Evolutionary conservation across 139 green algal species (phyloP).

Genomic region (Coelastrella sp.): DNA sequence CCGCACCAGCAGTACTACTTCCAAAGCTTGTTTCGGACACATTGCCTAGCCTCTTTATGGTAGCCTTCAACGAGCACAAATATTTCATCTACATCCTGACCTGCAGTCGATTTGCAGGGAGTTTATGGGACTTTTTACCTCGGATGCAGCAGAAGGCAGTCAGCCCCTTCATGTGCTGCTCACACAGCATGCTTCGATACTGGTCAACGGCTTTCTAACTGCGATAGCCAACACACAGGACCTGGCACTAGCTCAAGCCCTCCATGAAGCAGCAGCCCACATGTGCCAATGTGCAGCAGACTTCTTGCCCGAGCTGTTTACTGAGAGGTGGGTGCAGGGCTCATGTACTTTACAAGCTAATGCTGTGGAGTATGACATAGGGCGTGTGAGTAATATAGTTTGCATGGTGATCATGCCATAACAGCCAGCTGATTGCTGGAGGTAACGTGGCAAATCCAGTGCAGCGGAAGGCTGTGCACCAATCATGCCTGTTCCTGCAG

Average conservation of each 20-base stretch:
- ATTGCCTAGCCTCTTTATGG: too few relatives aligned
- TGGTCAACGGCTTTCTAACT: background rate
- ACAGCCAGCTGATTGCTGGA: too few relatives aligned
- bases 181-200: background rate
- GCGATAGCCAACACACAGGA: conserved; percentile 17
- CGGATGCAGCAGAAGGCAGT: background rate
- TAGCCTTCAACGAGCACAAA: too few relatives aligned
- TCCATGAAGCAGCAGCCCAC: background rate
- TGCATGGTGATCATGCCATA: too few relatives aligned
- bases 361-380: too few relatives aligned
- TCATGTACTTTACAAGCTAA: too few relatives aligned
- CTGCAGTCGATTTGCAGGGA: conserved; percentile 10
- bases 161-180: background rate
- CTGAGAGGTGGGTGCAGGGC: background rate
- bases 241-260: background rate
- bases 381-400: too few relatives aligned
- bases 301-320: conserved; percentile 32
- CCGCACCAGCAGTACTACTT: too few relatives aligned
- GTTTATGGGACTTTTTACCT: conserved; percentile 21
- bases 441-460: too few relatives aligned
- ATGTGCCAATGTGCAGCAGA: conserved; percentile 12
- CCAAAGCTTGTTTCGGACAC: too few relatives aligned
- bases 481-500: background rate
- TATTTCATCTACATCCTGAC: too few relatives aligned
- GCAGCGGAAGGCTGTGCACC: background rate